phyloP scores from a whole-genome alignment of 306 rosid species.

The Mimosa bimucronata region DNA sequence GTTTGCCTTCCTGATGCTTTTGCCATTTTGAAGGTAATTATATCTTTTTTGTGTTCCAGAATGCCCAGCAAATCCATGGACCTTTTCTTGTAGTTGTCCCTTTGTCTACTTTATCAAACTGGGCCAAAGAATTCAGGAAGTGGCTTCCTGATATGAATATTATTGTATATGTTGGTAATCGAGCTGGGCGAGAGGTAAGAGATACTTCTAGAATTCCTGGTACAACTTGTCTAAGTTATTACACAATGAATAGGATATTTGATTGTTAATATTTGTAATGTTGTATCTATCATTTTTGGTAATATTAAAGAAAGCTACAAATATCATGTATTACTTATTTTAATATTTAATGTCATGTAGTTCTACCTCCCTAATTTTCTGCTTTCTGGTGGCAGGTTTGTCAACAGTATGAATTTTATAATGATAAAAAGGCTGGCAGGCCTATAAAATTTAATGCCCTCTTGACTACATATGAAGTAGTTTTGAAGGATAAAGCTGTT shows the following conservation, averaged over 20 bases:
- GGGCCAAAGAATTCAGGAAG: constrained; percentile 99
- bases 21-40: constrained; percentile 11
- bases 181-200: constrained; percentile 98
- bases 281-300: not conserved
- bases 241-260: constrained; percentile 7
- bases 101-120: constrained; percentile 91
- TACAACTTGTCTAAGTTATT: constrained; percentile 23
- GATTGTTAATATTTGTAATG: not conserved
- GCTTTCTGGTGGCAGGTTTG: constrained; percentile 72
- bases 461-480: constrained; percentile 95
- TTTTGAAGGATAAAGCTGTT: constrained; percentile 89
- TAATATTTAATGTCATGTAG: not conserved
- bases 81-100: constrained; percentile 99
- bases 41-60: constrained; percentile 55
- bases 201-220: constrained; percentile 18
- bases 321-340: not conserved
- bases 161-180: constrained; percentile 95
- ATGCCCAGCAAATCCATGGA: constrained; percentile 92
- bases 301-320: not conserved
- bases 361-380: not conserved
- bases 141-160: constrained; percentile 99
- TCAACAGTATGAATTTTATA: constrained; percentile 89
- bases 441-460: constrained; percentile 83
- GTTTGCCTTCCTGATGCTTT: constrained; percentile 28
- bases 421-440: constrained; percentile 73